phyloP scores from a whole-genome alignment of 495 filamentous ascomycete species.

The Clavariopsis aquatica region DNA sequence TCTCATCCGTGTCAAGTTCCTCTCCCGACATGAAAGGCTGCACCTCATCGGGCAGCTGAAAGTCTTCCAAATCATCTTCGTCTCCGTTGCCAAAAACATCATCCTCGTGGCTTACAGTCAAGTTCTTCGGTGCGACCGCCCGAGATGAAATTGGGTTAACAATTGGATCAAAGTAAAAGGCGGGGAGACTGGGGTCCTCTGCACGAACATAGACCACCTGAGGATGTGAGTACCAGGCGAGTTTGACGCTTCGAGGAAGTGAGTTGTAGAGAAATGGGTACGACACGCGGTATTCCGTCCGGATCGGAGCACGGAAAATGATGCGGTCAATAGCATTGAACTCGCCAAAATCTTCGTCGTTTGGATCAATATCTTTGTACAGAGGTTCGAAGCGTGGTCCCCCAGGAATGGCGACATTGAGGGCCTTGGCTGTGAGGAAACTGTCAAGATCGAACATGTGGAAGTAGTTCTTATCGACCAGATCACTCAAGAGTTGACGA shows the following conservation, averaged over 20 bases:
- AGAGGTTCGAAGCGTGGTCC: constrained; percentile 96
- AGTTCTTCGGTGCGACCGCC: constrained; percentile 91
- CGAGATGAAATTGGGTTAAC: constrained; percentile 98
- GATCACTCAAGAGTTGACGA: constrained; percentile 84
- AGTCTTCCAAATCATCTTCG: constrained; percentile 78
- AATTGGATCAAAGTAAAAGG: constrained; percentile 96
- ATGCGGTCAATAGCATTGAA: constrained; percentile 99
- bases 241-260: constrained; percentile 87
- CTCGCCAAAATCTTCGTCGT: constrained; percentile 99
- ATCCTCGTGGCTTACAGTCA: constrained; percentile 90
- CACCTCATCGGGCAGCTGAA: constrained; percentile 75
- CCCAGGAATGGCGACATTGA: constrained; percentile 96
- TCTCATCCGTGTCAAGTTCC: constrained; percentile 86
- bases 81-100: constrained; percentile 90
- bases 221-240: constrained; percentile 92
- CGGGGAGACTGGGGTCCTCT: constrained; percentile 85
- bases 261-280: constrained; percentile 97
- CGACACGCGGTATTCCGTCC: constrained; percentile 93
- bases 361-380: constrained; percentile 98
- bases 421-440: constrained; percentile 93
- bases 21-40: constrained; percentile 91
- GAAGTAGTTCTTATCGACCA: constrained; percentile 95
- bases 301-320: constrained; percentile 94
- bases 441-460: constrained; percentile 97
- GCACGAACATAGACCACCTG: constrained; percentile 88